These are phyloP conservation scores for Aspergillus sclerotialis DNA, from an alignment of 2,329 filamentous ascomycete genomes.

Conservation along the genomic window DNA sequence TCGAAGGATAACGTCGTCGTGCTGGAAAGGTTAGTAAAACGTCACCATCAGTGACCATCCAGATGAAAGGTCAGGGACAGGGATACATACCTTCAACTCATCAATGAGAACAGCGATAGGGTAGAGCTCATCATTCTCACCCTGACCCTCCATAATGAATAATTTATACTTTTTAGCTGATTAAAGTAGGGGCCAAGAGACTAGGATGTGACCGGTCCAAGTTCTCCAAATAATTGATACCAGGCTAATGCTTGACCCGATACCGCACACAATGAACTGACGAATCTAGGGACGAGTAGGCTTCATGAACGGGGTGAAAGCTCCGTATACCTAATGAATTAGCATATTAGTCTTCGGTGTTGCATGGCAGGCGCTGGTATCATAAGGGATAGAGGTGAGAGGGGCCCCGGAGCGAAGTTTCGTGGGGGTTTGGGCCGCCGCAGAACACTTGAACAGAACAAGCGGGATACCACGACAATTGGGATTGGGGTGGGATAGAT, in stretches of 20 bases:
- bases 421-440: conserved; percentile 33
- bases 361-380: conserved; percentile 14
- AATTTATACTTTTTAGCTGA: conserved; percentile 17
- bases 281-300: conserved; percentile 10
- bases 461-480: conserved; percentile 22
- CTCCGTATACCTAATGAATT: conserved; percentile 8
- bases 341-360: conserved; percentile 12
- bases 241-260: conserved; percentile 18
- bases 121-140: conserved; percentile 96
- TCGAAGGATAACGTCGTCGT: conserved; percentile 95
- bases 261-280: conserved; percentile 18
- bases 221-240: conserved; percentile 27
- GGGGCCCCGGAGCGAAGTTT: conserved; percentile 26
- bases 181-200: conserved; percentile 16
- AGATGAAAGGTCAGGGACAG: conserved; percentile 4
- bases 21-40: conserved; percentile 47
- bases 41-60: conserved; percentile 13
- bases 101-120: conserved; percentile 99
- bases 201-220: conserved; percentile 21
- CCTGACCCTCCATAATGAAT: conserved; percentile 78
- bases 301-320: conserved; percentile 11
- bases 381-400: conserved; percentile 19
- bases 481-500: conserved; percentile 5
- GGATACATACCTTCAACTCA: conserved; percentile 78
- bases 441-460: conserved; percentile 18